Conservation (phyloP, 192 early-diverging fungal genomes). For the Gryganskiella cystojenkinii region DNA sequence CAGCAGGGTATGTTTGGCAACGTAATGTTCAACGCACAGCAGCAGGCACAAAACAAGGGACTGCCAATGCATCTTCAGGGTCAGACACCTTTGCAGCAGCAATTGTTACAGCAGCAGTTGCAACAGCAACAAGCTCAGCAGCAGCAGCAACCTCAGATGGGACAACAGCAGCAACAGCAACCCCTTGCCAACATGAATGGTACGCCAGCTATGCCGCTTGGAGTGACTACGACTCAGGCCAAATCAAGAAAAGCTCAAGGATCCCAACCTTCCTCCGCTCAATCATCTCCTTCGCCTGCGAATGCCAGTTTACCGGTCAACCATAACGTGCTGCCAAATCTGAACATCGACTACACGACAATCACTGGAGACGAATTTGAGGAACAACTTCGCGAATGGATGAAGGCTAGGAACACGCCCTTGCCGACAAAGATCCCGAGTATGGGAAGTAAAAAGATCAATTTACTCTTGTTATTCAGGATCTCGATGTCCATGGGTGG, state of each 20-base stretch:
- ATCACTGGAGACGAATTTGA: conserved; percentile 47
- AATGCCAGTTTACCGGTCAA: conserved; percentile 45
- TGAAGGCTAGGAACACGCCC: conserved; percentile 40
- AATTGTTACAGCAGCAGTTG: conserved; percentile 7
- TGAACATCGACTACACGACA: conserved; percentile 44
- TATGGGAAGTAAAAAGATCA: conserved; percentile 53
- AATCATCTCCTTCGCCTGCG: conserved; percentile 45
- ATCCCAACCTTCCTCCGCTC: conserved; percentile 47
- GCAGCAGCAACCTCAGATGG: conserved; percentile 32
- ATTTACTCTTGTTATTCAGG: conserved; percentile 39
- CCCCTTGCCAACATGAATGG: conserved; percentile 35
- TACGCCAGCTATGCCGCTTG: conserved; percentile 10
- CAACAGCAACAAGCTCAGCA: conserved; percentile 16
- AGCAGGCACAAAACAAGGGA: conserved; percentile 29
- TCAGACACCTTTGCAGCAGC: conserved; percentile 14
- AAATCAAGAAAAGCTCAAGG: conserved; percentile 38
- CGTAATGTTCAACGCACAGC: conserved; percentile 36
- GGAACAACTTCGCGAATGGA: conserved; percentile 43
- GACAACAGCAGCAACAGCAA: conserved; percentile 30
- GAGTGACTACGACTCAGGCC: conserved; percentile 7
- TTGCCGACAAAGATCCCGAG: conserved; percentile 49
- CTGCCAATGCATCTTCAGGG: conserved; percentile 9
- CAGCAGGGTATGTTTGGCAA: conserved; percentile 36
- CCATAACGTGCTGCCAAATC: conserved; percentile 39
- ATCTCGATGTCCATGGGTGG: conserved; percentile 50